Conservation (phyloP, 2,329 filamentous ascomycete genomes). For the Fusarium verrucosum region DNA sequence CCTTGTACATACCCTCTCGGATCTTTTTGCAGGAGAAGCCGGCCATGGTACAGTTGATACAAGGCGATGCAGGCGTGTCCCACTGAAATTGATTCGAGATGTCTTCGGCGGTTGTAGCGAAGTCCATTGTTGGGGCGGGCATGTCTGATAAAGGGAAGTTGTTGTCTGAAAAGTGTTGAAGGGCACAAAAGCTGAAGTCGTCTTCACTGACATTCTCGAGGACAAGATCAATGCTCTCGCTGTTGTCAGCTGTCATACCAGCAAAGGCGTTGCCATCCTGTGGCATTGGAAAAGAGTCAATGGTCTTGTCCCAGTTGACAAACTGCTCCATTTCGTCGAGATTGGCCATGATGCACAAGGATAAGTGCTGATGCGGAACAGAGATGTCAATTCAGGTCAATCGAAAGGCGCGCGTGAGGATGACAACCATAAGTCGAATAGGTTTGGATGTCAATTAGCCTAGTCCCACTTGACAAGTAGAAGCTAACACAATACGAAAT, state of each 20-base stretch:
- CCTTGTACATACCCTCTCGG: constrained; percentile 66
- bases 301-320: constrained; percentile 68
- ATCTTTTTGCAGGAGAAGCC: constrained; percentile 69
- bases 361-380: constrained; percentile 20
- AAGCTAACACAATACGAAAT: constrained; percentile 8
- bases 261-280: constrained; percentile 48
- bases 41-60: constrained; percentile 60
- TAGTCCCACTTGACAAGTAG: constrained; percentile 20
- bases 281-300: constrained; percentile 49
- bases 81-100: constrained; percentile 43
- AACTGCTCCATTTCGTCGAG: constrained; percentile 69
- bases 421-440: constrained; percentile 26
- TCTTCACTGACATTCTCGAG: constrained; percentile 66
- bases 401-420: constrained; percentile 37
- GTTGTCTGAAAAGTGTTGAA: constrained; percentile 64
- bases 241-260: constrained; percentile 48
- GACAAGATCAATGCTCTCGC: constrained; percentile 60
- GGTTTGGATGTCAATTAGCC: constrained; percentile 8
- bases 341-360: constrained; percentile 45
- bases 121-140: constrained; percentile 46
- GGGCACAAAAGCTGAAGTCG: constrained; percentile 67
- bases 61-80: constrained; percentile 59
- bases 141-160: constrained; percentile 47
- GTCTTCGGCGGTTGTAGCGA: constrained; percentile 31
- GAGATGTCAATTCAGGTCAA: constrained; percentile 32